Conservation (phyloP, 2,329 filamentous ascomycete genomes). For the Aschersonia sp. region DNA sequence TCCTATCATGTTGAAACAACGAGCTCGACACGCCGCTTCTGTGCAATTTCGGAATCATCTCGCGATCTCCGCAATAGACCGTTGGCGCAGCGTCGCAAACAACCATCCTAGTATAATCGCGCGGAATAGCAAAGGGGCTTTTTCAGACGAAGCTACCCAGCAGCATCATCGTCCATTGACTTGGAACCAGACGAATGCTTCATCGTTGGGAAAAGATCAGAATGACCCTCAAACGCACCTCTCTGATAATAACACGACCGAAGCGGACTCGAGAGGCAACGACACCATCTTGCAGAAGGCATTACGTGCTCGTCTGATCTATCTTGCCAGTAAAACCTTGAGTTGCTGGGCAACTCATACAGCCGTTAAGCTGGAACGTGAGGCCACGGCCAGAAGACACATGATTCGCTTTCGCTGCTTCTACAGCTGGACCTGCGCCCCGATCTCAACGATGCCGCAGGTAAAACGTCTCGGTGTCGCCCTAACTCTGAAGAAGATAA, state of each 20-base stretch:
- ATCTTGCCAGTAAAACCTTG: slow-evolving; percentile 30
- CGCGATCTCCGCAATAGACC: slow-evolving; percentile 7
- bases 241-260: not conserved
- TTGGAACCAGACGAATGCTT: too few relatives aligned
- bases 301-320: slow-evolving; percentile 47
- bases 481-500: slow-evolving; percentile 18
- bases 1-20: not conserved
- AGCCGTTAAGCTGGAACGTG: slow-evolving; percentile 49
- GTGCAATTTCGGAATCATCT: not conserved
- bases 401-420: slow-evolving; percentile 44
- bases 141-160: too few relatives aligned
- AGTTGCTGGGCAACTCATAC: slow-evolving; percentile 49
- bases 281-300: slow-evolving; percentile 32
- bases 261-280: slow-evolving; percentile 3
- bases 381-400: slow-evolving; percentile 53
- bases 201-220: too few relatives aligned
- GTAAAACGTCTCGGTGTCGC: slow-evolving; percentile 15
- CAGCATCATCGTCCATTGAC: too few relatives aligned
- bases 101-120: not conserved
- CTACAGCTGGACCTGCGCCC: slow-evolving; percentile 19
- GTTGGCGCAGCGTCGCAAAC: slow-evolving; percentile 7
- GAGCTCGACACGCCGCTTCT: not conserved
- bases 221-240: not conserved
- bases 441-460: slow-evolving; percentile 13
- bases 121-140: too few relatives aligned